Conservation (phyloP, 768 basidiomycete species). For the Termitomyces sp. region DNA sequence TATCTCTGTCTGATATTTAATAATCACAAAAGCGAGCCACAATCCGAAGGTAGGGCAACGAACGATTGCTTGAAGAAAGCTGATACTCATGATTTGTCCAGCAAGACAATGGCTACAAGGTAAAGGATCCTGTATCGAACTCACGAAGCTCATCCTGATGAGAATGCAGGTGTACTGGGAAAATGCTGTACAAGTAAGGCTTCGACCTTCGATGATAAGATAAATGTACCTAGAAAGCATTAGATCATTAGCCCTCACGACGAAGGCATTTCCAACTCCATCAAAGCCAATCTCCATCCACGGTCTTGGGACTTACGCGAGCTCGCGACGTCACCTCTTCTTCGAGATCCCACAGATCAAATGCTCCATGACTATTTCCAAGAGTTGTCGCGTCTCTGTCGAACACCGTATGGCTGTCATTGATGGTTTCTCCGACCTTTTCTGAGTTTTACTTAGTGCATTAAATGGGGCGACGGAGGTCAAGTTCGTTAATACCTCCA, state of each 20-base stretch:
- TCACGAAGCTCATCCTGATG: not conserved
- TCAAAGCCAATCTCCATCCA: conserved; percentile 55
- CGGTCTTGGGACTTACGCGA: conserved; percentile 32
- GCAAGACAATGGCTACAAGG: conserved; percentile 90
- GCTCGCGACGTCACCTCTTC: conserved; percentile 35
- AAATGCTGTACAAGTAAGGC: conserved; percentile 73
- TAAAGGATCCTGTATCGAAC: conserved; percentile 15
- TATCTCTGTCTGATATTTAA: not conserved
- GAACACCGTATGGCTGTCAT: conserved; percentile 18
- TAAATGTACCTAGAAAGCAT: not conserved
- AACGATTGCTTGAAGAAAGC: not conserved
- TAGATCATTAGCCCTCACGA: conserved; percentile 88
- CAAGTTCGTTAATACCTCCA: conserved; percentile 80
- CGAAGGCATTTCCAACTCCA: conserved; percentile 62
- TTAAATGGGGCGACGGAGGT: conserved; percentile 34
- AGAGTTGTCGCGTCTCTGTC: conserved; percentile 25
- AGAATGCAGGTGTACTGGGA: conserved; percentile 76
- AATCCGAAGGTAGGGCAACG: conserved; percentile 66
- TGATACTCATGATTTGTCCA: conserved; percentile 18
- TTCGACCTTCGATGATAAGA: not conserved
- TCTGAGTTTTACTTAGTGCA: not conserved
- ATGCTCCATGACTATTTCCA: conserved; percentile 56
- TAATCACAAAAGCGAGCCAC: conserved; percentile 55
- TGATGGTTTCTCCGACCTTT: not conserved
- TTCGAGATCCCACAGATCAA: conserved; percentile 50